These are phyloP conservation scores for Platanus orientalis DNA, from an alignment of 164 flowering plant species.

Conservation along the genomic window DNA sequence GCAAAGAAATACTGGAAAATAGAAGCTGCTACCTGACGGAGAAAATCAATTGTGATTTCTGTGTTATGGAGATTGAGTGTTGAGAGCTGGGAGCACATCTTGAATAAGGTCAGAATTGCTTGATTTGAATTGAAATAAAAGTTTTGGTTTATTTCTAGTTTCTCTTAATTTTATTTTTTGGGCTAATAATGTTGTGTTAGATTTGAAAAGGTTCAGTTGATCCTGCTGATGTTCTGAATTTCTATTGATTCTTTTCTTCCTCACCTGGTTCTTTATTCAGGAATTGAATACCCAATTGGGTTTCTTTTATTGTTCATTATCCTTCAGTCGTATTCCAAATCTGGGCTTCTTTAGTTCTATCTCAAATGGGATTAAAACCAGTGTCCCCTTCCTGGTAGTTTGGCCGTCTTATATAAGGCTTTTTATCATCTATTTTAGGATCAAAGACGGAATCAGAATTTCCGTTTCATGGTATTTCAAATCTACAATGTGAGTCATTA, in stretches of 20 bases:
- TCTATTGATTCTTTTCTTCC: too few relatives aligned
- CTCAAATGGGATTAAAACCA: not conserved
- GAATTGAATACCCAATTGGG: too few relatives aligned
- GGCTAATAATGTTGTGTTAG: too few relatives aligned
- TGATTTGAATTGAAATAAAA: too few relatives aligned
- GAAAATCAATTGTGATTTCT: constrained; percentile 72
- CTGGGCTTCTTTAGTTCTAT: not conserved
- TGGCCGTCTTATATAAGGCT: not conserved
- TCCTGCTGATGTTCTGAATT: too few relatives aligned
- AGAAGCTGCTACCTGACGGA: constrained; percentile 58
- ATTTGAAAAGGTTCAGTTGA: not conserved
- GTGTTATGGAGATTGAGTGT: constrained; percentile 84
- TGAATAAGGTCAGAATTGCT: constrained; percentile 62
- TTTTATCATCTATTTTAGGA: not conserved
- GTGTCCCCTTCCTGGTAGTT: not conserved
- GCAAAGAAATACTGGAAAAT: not conserved
- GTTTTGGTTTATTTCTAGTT: too few relatives aligned
- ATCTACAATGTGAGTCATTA: too few relatives aligned
- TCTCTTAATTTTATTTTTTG: too few relatives aligned
- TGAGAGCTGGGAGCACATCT: constrained; percentile 55
- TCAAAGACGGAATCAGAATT: not conserved
- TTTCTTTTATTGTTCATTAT: too few relatives aligned
- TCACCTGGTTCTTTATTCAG: too few relatives aligned
- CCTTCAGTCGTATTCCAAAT: too few relatives aligned
- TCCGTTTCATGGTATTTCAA: not conserved